Conservation (phyloP, 805 yeast species). For the Pichia deserticola region DNA sequence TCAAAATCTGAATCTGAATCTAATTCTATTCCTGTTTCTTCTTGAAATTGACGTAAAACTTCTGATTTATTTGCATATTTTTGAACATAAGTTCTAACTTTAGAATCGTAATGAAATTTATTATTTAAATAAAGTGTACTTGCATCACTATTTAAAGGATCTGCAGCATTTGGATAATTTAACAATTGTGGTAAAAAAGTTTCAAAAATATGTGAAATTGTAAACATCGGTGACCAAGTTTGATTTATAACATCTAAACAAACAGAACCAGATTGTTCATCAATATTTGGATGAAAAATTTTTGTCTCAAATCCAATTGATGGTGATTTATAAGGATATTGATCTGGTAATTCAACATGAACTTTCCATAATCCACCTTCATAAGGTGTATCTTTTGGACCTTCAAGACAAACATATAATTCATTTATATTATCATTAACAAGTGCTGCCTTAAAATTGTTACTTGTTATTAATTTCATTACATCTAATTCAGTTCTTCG, state of each 20-base stretch:
- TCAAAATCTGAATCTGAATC: slow-evolving; percentile 18
- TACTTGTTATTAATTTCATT: slow-evolving; percentile 92
- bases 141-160: slow-evolving; percentile 89
- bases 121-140: slow-evolving; percentile 70
- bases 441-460: slow-evolving; percentile 79
- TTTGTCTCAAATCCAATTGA: slow-evolving; percentile 89
- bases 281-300: slow-evolving; percentile 93
- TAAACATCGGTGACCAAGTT: slow-evolving; percentile 98
- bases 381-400: slow-evolving; percentile 84
- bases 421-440: slow-evolving; percentile 72
- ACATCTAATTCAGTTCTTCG: slow-evolving; percentile 92
- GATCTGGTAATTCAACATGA: slow-evolving; percentile 90
- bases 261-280: slow-evolving; percentile 82
- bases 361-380: slow-evolving; percentile 86
- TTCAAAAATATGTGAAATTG: slow-evolving; percentile 82
- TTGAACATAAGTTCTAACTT: slow-evolving; percentile 66
- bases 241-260: slow-evolving; percentile 95
- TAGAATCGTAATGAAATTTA: slow-evolving; percentile 54
- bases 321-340: slow-evolving; percentile 92
- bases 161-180: slow-evolving; percentile 89
- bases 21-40: slow-evolving; percentile 14
- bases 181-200: slow-evolving; percentile 87
- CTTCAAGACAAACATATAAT: slow-evolving; percentile 75
- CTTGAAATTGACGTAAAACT: slow-evolving; percentile 21
- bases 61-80: slow-evolving; percentile 49